Percentiles rank a stretch among this genome's conserved stretches.
Evolutionary conservation across 2,329 filamentous ascomycete genomes (phyloP).

Genomic region (Stromatinia cepivora): DNA sequence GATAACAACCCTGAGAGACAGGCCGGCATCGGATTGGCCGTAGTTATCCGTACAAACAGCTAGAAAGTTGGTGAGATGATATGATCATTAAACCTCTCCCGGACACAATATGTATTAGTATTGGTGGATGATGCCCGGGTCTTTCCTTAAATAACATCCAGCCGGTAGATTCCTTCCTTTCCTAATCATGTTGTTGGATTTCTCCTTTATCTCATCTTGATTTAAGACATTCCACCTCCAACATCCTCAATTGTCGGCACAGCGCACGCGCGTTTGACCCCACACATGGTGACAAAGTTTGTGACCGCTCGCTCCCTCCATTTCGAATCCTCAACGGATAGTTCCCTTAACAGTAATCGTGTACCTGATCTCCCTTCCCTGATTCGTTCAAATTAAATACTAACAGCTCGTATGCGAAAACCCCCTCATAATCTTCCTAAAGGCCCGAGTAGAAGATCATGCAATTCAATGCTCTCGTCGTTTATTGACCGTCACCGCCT

Average conservation of each 20-base stretch:
- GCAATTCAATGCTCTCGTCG: not conserved
- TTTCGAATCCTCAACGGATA: not conserved
- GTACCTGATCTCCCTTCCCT: not conserved
- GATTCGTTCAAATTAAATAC: not conserved
- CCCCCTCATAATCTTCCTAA: not conserved
- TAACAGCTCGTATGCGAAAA: not conserved
- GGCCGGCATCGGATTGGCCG: slow-evolving; percentile 6
- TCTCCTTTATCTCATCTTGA: not conserved
- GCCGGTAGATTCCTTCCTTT: not conserved
- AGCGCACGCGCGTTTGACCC: slow-evolving; percentile 22
- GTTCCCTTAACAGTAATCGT: not conserved
- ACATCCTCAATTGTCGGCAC: not conserved
- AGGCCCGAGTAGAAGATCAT: slow-evolving; percentile 3
- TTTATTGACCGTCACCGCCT: slow-evolving; percentile 15
- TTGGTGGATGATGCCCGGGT: not conserved
- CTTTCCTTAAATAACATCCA: not conserved
- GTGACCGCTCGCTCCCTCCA: slow-evolving; percentile 9
- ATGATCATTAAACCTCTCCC: not conserved
- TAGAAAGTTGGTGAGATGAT: slow-evolving; percentile 4
- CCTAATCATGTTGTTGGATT: not conserved
- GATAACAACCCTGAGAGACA: not conserved
- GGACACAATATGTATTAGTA: not conserved
- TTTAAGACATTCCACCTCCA: slow-evolving; percentile 16
- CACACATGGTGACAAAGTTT: slow-evolving; percentile 4
- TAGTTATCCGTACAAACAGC: not conserved